Evolutionary conservation across 2,329 filamentous ascomycete genomes (phyloP).

Genomic region (Aspergillus sclerotialis): DNA sequence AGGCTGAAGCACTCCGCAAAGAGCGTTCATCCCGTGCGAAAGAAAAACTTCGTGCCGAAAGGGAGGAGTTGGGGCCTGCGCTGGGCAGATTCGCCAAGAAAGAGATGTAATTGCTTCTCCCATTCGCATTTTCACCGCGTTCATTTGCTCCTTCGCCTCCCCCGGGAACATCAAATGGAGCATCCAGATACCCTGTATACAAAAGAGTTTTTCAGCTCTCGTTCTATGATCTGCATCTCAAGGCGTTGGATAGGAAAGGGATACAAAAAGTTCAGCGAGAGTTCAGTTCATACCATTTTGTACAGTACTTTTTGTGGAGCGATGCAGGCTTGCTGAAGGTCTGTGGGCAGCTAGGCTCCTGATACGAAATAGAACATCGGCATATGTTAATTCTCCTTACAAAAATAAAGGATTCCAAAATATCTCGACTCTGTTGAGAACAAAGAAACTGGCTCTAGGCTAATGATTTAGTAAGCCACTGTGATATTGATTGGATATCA

Average conservation of each 20-base stretch:
- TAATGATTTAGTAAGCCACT: too few relatives aligned
- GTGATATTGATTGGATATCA: too few relatives aligned
- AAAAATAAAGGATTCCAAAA: not conserved
- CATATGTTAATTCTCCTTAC: too few relatives aligned
- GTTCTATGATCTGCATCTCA: conserved; percentile 3
- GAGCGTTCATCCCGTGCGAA: conserved; percentile 61
- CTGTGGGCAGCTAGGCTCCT: too few relatives aligned
- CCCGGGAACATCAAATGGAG: conserved; percentile 1
- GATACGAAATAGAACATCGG: too few relatives aligned
- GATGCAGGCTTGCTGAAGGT: too few relatives aligned
- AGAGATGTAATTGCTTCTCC: conserved; percentile 24
- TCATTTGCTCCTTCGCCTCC: conserved; percentile 6
- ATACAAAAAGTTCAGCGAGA: not conserved
- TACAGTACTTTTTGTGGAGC: too few relatives aligned
- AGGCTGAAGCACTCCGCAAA: conserved; percentile 74
- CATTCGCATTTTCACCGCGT: conserved; percentile 3
- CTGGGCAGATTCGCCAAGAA: conserved; percentile 77
- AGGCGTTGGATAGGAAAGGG: conserved; percentile 1
- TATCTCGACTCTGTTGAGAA: too few relatives aligned
- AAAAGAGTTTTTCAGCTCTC: conserved; percentile 1
- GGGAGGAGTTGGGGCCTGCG: conserved; percentile 75
- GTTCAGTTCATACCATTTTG: too few relatives aligned
- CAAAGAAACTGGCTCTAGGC: too few relatives aligned
- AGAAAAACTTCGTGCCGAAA: conserved; percentile 59
- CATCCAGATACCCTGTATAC: conserved; percentile 10